Evolutionary conservation across 768 basidiomycete genomes (phyloP).

Genomic region (Lentinula sp.): DNA sequence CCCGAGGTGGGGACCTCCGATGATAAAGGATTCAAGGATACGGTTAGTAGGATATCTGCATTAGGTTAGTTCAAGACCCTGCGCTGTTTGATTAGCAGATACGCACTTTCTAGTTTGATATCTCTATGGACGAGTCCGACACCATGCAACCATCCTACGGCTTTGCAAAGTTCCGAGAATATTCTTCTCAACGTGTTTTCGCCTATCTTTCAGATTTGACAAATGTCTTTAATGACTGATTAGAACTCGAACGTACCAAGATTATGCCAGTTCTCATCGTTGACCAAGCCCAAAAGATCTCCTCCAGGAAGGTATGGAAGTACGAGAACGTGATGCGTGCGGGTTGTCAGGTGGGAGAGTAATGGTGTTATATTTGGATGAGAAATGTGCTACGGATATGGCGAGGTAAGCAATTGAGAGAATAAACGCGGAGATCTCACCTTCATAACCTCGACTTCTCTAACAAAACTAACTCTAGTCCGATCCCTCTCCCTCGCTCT

Average conservation of each 20-base stretch:
- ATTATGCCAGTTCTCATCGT: conserved; percentile 41
- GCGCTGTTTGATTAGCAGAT: neutral
- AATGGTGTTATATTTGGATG: conserved; percentile 77
- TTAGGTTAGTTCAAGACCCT: neutral
- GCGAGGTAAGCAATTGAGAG: neutral
- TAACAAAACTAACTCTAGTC: conserved; percentile 70
- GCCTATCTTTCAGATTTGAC: conserved; percentile 12
- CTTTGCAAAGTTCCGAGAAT: conserved; percentile 70
- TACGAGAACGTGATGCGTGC: conserved; percentile 70
- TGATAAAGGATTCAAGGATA: neutral
- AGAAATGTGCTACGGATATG: conserved; percentile 53
- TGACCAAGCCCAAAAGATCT: conserved; percentile 74
- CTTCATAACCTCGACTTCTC: conserved; percentile 82
- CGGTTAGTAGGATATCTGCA: conserved; percentile 8
- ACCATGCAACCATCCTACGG: conserved; percentile 84
- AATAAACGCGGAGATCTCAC: conserved; percentile 29
- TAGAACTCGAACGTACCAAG: conserved; percentile 21
- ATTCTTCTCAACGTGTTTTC: conserved; percentile 59
- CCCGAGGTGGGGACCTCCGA: neutral
- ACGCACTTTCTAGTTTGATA: conserved; percentile 78
- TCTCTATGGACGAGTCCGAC: conserved; percentile 86
- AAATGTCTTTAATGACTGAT: neutral
- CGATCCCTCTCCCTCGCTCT: conserved; percentile 54
- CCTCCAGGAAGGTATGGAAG: conserved; percentile 74
- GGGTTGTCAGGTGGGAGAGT: conserved; percentile 63